Evolutionary conservation across 495 filamentous ascomycete species (phyloP), one percentile per base, ranked within the genome.

Genomic region (Chaetomium fimeti): DNA sequence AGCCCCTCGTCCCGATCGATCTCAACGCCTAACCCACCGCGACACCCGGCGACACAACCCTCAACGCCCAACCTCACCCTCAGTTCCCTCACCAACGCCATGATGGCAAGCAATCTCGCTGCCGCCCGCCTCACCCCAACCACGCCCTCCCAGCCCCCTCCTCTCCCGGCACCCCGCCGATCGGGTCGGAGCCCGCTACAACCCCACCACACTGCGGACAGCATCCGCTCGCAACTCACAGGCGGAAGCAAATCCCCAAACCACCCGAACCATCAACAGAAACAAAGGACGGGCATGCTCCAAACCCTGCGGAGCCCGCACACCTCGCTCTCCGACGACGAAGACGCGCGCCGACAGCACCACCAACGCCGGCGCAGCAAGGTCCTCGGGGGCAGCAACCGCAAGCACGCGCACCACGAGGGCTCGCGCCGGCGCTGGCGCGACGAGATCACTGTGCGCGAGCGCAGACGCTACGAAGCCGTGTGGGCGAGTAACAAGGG

Each of bases 401-500:
- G 84, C 79, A 74, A 85, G 78, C 75, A 98, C 73, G 91, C 93
- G 66, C 92, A 97, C 72, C 87, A 90, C 69, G 93, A 98, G 74
- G 93, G 92, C 4, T 84, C 90, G 45, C 85, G 92, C 24, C 90
- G 87, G 70, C 83, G 90, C n/a, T 97, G 92, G 91, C 81, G 88
- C 36, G 88, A 90, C 63, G 81, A 85, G 60, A 82, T 98, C 45
- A 90, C 89, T 0, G 84, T 89, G 62, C 77, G 86, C 11, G 91
- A 97, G 70, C 83, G 92, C 43, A 91, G 90, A 69, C 82, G 93
- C n/a, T 98, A 98, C 70, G 94, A 98, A 76, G 95, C 92, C 5
- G 88, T 98, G 4, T 98, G 92, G 92, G 94, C 95, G 27, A 92
- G 91, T 20, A 98, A 98, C 70, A 85, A 85, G 63, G 93, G 92